Percentiles rank a stretch among this genome's conserved stretches.
Evolutionary conservation across 345 rosid species (phyloP).

Genomic region (Lenwebbia sp.): DNA sequence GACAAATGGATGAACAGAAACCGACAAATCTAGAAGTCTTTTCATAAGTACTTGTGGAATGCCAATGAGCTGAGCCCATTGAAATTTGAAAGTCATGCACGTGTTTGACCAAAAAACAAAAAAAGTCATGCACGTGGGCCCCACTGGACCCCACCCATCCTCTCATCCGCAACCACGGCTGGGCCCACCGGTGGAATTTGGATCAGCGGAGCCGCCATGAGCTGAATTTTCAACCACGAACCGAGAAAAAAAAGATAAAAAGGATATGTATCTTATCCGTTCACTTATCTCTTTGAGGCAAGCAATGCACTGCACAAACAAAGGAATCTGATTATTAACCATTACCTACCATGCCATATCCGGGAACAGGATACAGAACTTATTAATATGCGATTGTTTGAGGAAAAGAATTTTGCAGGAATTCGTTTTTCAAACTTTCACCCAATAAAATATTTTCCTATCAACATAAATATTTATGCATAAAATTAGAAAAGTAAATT

Average conservation of each 20-base stretch:
- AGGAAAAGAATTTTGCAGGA: too few species aligned
- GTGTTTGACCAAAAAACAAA: too few species aligned
- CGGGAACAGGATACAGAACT: background rate
- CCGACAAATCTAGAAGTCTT: too few species aligned
- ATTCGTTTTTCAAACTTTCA: too few species aligned
- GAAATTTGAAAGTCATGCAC: too few species aligned
- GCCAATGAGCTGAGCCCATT: too few species aligned
- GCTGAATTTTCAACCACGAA: background rate
- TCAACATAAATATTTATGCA: too few species aligned
- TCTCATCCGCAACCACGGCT: background rate
- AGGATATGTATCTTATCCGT: too few species aligned
- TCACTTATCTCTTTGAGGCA: background rate
- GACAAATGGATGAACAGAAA: background rate
- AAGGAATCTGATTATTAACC: background rate
- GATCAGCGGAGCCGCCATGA: background rate
- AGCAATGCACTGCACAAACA: background rate
- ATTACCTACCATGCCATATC: background rate
- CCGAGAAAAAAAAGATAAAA: background rate
- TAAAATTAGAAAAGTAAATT: too few species aligned
- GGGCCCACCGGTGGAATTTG: background rate
- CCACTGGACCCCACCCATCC: background rate
- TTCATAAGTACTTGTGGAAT: too few species aligned
- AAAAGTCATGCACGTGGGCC: background rate
- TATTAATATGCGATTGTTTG: background rate
- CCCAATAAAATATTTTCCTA: too few species aligned